phyloP scores from a whole-genome alignment of 768 basidiomycete genomes.

The Russula virescens region DNA sequence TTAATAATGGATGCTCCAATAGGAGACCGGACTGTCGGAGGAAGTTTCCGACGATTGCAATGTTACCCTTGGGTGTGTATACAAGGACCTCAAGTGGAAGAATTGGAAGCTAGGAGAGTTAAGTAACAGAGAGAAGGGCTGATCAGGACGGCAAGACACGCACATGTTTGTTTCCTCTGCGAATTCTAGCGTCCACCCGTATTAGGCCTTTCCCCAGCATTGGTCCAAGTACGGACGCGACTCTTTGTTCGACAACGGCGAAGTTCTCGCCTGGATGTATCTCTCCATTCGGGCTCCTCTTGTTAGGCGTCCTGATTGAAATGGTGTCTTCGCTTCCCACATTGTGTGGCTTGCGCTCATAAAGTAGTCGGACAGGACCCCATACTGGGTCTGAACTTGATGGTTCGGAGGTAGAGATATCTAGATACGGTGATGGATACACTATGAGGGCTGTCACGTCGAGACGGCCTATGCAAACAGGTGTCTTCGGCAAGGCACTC shows the following conservation, averaged over 20 bases:
- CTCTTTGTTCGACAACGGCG: constrained; percentile 82
- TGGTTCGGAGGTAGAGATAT: constrained; percentile 29
- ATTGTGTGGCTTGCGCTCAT: constrained; percentile 56
- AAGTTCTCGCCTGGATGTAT: constrained; percentile 58
- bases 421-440: constrained; percentile 71
- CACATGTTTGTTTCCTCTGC: constrained; percentile 59
- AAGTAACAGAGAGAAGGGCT: constrained; percentile 21
- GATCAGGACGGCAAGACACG: constrained; percentile 29
- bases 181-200: constrained; percentile 70
- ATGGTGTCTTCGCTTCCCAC: constrained; percentile 58
- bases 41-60: constrained; percentile 72
- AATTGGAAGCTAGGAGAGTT: constrained; percentile 59
- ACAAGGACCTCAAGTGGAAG: constrained; percentile 81
- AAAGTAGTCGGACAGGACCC: constrained; percentile 62
- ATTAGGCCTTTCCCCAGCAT: constrained; percentile 84
- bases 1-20: constrained; percentile 73
- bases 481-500: constrained; percentile 71
- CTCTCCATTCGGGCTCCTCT: constrained; percentile 49
- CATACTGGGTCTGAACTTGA: constrained; percentile 49
- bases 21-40: constrained; percentile 62
- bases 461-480: constrained; percentile 84
- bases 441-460: constrained; percentile 78
- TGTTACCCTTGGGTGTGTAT: constrained; percentile 92
- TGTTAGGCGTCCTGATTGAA: constrained; percentile 63
- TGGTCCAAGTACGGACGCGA: constrained; percentile 70